Evolutionary conservation across 2,329 filamentous ascomycete genomes (phyloP), one percentile per base, ranked within the genome.

Genomic region (Zymoseptoria crescenta): DNA sequence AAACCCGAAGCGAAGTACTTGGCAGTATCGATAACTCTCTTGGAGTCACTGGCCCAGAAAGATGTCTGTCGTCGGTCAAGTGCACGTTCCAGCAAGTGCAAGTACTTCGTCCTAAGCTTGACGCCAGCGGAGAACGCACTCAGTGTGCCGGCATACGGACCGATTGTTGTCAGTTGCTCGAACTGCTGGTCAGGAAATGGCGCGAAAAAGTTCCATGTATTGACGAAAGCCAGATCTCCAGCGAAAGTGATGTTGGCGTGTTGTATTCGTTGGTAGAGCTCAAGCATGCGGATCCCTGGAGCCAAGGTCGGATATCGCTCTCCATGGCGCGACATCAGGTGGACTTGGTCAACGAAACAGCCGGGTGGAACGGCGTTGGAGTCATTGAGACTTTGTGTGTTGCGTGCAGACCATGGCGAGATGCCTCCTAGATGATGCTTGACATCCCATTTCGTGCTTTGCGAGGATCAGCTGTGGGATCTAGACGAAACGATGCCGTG

Each of bases 251-350:
- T 68, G 16, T 74, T 72, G 28, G 74, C 68, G 16, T 69, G 65
- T 52, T 76, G 75, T 52, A 84, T 75, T 19, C 77, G 76, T 8
- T 77, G 65, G 4, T 83, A 71, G 8, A 84, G 73, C 8, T 74
- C 69, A 41, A 79, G 73, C 68, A 77, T 82, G 68, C 81, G 76
- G 53, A 65, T 69, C 28, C 80, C 81, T 49, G 79, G 77, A 60
- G 71, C 75, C 41, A 68, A 69, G 0, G 81, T 84, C 0, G 82
- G 82, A 70, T 83, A 84, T 66, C 82, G 73, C 67, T 83, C 82
- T 21, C 74, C 80, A 72, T 85, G 82, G 49, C 82, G 76, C 20
- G 82, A 80, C 73, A 84, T 79, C 81, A 84, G 80, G 69, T 84
- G 81, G n/a, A 83, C 77, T 67, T 84, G 81, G 58, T 83, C 78